Base-by-base conservation (phyloP, 2,329 filamentous ascomycete species). In the Colletotrichum liaoningense region DNA sequence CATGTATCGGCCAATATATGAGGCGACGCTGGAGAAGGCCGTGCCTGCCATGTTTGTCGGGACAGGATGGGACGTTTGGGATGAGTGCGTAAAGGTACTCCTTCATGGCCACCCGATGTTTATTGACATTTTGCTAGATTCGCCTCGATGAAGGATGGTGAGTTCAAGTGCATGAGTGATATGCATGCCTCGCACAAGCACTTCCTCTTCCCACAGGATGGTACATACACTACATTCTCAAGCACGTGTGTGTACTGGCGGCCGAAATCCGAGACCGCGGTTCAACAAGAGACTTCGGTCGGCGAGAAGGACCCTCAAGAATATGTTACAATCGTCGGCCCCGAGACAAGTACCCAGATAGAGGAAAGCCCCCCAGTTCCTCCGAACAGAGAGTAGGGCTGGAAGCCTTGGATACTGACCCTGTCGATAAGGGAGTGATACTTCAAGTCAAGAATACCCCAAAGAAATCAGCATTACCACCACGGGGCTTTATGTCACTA, bases 31-130 rank as follows among this genome's bases (percentile, higher is more conserved):
- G 2, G 77, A 82, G 2, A 78, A 80, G 0, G 75, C 80, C 0
- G 76, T 85, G 1, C 91, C 92, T 0, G 85, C 82, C 0, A 77
- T 92, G 2, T 89, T 91, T 14, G 84, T 93, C 16, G 92, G 91
- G 0, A 92, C 88, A 0, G 83, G 84, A 0, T 86, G 85, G 78
- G 81, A 85, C 9, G 83, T 84, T 1, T 91, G 89, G 87, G 85
- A 89, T 63, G 79, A 81, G 87, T 89, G 77, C 77, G 85, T 81
- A 22, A n/a, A 49, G 19, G 3, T 26, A 16, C 16, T 16, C 8
- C 16, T 3, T 46, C 6, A 12, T 5, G 19, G 55, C 12, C 35
- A 1, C 38, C 24, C n/a, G 19, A 16, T 62, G 24, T 12, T 12
- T 26, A 38, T 55, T 64, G 42, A 67, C 54, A 19, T 5, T 14